Evolutionary conservation across 805 yeast species (phyloP), one percentile per base, ranked within the genome.

Genomic region (Sugiyamaella americana): DNA sequence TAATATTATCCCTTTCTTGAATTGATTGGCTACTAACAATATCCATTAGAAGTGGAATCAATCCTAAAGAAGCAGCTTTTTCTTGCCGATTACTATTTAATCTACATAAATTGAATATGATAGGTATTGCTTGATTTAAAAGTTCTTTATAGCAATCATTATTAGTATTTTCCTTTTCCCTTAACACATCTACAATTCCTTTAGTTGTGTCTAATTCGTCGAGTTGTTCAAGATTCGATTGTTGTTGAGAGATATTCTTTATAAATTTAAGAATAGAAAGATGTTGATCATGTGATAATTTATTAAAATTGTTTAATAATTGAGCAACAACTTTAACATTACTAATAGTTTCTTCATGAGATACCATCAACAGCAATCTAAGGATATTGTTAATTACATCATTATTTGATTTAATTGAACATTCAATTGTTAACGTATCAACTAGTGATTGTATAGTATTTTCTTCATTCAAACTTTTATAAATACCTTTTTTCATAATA

Each of bases 101-200:
- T 36, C 75, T 70, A 52, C 82, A 75, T 48, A 75, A 68, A 51
- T 76, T 75, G 65, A 73, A 76, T 36, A 78, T 54, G 0, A 72
- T 65, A 0, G 79, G 81, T 43, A 76, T 67, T 4, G 74, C 59
- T 26, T 71, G 65, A 49, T 73, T 74, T 23, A 70, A 63, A 11
- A 70, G 64, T 43, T 71, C 74, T 44, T 69, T 69, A 55, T 61
- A 69, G 35, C 38, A 43, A n/a, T 13, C 42, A 34, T 8, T 38
- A 20, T 11, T 37, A 10, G 49, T 17, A 20, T 13, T 5, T 30
- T 68, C 5, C 37, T 5, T 42, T 16, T 10, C 40, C 10, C 51
- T 51, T 18, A 66, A 49, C 3, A 61, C 57, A 1, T 58, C 54
- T 2, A 74, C 69, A 44, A 76, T 58, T 46, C 71, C 70, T 40